Base-by-base conservation (phyloP, 75 land plant species). In the Sequoia sempervirens region DNA sequence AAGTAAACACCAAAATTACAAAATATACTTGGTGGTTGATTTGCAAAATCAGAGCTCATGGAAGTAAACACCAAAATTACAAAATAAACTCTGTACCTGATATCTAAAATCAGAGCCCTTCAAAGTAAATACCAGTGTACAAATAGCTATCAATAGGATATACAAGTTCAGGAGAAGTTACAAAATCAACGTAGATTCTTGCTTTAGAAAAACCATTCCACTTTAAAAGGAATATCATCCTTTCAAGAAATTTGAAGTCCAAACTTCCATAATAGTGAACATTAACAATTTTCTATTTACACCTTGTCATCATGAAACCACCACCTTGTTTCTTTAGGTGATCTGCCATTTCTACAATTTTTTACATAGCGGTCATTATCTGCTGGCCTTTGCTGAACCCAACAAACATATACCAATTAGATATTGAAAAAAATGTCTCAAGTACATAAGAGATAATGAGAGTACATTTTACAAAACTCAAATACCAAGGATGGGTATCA, bases 291-390 rank as follows among this genome's bases (percentile, higher is more conserved):
- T 68, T 70, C 73, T 70, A 78, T 40, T 78, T 78, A 96, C 79
- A 93, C 98, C 87, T 97, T 97, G 82, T 97, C 99, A 80, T 95
- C 99, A 89, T 97, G 99, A 83, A 96, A 97, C 99, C 99, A 97
- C 98, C 99, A 97, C 76, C 96, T 87, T 13, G 98, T 97, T 84
- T 97, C 99, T 84, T 97, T 97, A 3, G 99, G 99, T 73, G 98
- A 97, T 82, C 94, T 87, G 7, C 99, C 99, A 86, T 97, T 97
- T 64, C 92, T 88, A 76, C 99, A 97, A 84, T 97, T 97, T 88
- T 87, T 91, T 47, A 97, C 96, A 82, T 97, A 97, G 4, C 98
- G 92, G 66, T 97, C 99, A 81, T 94, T 91, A 85, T 97, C 99
- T 18, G 90, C 92, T 74, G 99, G 99, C 32, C 98, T 93, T 90